Evolutionary conservation across 352 stramenopile genomes (phyloP).

Genomic region (Globisporangium megalacanthum): DNA sequence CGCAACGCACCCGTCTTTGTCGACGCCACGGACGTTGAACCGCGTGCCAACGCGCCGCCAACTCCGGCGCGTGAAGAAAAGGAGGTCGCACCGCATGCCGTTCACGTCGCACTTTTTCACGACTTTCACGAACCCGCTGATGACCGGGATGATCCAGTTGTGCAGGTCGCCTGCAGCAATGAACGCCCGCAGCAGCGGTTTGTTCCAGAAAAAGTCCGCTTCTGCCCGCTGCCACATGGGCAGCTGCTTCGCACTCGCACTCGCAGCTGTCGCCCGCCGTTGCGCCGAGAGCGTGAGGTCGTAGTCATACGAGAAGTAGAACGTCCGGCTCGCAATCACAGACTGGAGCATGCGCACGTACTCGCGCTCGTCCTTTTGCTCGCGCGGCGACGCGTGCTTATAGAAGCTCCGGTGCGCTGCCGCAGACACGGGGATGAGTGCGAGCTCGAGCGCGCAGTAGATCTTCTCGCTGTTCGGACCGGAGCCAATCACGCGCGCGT

Average conservation of each 20-base stretch:
- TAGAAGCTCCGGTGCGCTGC: constrained; percentile 43
- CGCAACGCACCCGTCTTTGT: constrained; percentile 84
- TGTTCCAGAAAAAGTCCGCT: constrained; percentile 92
- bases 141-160: constrained; percentile 64
- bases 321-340: constrained; percentile 40
- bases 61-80: constrained; percentile 69
- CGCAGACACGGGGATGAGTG: constrained; percentile 45
- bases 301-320: constrained; percentile 72
- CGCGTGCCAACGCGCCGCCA: constrained; percentile 83
- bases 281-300: constrained; percentile 61
- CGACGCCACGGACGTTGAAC: constrained; percentile 90
- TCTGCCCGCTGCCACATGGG: constrained; percentile 66
- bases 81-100: constrained; percentile 50
- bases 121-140: constrained; percentile 66
- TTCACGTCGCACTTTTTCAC: constrained; percentile 60
- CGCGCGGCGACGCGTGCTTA: constrained; percentile 45
- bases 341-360: constrained; percentile 58
- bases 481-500: constrained; percentile 56
- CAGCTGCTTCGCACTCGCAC: constrained; percentile 11
- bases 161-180: constrained; percentile 32
- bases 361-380: constrained; percentile 45
- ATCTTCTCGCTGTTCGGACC: constrained; percentile 53
- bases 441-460: constrained; percentile 47
- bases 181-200: constrained; percentile 51
- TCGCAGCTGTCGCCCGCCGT: constrained; percentile 23